Percentiles rank a stretch among this genome's conserved stretches.
Evolutionary conservation across 1,284 basidiomycete species (phyloP).

Genomic region (Sporisorium reilianum): DNA sequence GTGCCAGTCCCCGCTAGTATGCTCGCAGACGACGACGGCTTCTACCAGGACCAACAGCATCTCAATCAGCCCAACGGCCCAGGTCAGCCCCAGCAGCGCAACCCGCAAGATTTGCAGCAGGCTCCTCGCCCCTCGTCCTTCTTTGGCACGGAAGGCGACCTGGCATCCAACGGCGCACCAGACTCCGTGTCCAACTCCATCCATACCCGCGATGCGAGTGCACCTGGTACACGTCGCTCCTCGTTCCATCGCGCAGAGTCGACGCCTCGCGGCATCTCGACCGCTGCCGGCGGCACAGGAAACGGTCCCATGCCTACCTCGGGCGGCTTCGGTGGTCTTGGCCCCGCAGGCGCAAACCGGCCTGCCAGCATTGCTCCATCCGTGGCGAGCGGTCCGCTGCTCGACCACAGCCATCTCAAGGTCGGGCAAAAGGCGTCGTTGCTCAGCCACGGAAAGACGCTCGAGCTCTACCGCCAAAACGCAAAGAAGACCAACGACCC

Average conservation of each 20-base stretch:
- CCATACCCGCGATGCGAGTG: slow-evolving; percentile 17
- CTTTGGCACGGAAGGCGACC: slow-evolving; percentile 40
- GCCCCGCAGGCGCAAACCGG: slow-evolving; percentile 48
- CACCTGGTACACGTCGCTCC: slow-evolving; percentile 17
- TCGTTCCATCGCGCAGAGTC: slow-evolving; percentile 37
- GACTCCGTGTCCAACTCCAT: slow-evolving; percentile 8
- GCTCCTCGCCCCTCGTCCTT: slow-evolving; percentile 52
- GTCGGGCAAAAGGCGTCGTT: slow-evolving; percentile 92
- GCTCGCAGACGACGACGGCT: slow-evolving; percentile 40
- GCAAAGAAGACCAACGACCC: slow-evolving; percentile 99
- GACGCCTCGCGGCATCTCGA: slow-evolving; percentile 47
- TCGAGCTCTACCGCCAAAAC: slow-evolving; percentile 95
- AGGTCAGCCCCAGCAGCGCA: slow-evolving; percentile 27
- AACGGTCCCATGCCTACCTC: slow-evolving; percentile 51
- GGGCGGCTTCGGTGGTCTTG: slow-evolving; percentile 47
- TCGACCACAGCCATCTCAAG: slow-evolving; percentile 92
- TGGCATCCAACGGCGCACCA: slow-evolving; percentile 21
- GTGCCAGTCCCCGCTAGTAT: slow-evolving; percentile 39
- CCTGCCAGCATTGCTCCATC: slow-evolving; percentile 62
- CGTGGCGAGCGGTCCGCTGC: slow-evolving; percentile 71
- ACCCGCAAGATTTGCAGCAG: slow-evolving; percentile 13
- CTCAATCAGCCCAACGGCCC: slow-evolving; percentile 26
- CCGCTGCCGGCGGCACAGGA: slow-evolving; percentile 56
- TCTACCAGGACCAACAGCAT: slow-evolving; percentile 41
- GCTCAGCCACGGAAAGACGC: slow-evolving; percentile 91